A percentile compares a stretch with the other conserved stretches of the same genome.
These are phyloP conservation scores for Mollisia scopiformis DNA, from an alignment of 2,329 filamentous ascomycete genomes.

Conservation along the genomic window DNA sequence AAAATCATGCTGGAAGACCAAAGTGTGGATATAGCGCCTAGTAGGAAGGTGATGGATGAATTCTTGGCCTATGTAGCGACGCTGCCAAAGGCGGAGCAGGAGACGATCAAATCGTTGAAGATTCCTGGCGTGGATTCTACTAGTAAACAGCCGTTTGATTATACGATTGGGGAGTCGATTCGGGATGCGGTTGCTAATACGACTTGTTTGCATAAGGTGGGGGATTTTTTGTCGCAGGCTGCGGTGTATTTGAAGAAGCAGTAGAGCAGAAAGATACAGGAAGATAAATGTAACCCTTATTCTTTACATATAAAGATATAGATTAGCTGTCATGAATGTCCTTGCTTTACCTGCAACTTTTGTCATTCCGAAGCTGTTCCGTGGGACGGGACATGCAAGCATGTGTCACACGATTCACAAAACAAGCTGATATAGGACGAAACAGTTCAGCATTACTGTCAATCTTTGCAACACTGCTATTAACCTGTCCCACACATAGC, in stretches of 20 bases:
- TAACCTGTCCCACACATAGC: too few species aligned
- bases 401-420: too few species aligned
- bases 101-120: constrained; percentile 4
- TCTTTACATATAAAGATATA: background rate
- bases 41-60: constrained; percentile 7
- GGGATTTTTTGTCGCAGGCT: constrained; percentile 3
- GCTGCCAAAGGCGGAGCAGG: constrained; percentile 7
- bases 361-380: too few species aligned
- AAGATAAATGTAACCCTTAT: background rate
- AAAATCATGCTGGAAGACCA: constrained; percentile 6
- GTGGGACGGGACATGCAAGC: too few species aligned
- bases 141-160: constrained; percentile 13
- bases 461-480: too few species aligned
- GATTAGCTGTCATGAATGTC: background rate
- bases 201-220: constrained; percentile 16
- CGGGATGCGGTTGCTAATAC: constrained; percentile 8
- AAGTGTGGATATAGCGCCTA: background rate
- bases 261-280: background rate
- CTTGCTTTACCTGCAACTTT: too few species aligned
- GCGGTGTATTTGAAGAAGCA: constrained; percentile 2
- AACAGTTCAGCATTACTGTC: too few species aligned
- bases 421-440: too few species aligned
- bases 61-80: constrained; percentile 8
- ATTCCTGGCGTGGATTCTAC: constrained; percentile 1
- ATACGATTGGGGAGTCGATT: constrained; percentile 11